These are phyloP conservation scores for Neonectria hederae DNA, from an alignment of 2,329 filamentous ascomycete genomes.

Conservation along the genomic window DNA sequence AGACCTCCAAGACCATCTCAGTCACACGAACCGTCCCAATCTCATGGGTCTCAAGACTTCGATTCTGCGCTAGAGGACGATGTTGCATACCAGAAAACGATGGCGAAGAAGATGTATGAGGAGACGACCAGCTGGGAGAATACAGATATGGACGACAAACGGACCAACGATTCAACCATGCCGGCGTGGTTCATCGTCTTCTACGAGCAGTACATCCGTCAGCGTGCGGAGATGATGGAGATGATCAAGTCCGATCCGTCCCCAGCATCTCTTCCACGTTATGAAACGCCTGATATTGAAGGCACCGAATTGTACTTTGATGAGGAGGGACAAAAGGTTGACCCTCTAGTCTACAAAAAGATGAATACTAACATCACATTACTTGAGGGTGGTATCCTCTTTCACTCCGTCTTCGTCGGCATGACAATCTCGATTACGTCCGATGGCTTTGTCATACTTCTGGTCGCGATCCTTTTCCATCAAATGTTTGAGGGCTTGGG, in stretches of 20 bases:
- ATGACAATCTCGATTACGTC: conserved; percentile 77
- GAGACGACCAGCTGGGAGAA: conserved; percentile 42
- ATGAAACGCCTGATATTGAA: conserved; percentile 45
- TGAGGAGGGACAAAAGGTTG: conserved; percentile 55
- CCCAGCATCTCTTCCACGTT: conserved; percentile 32
- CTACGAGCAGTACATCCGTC: conserved; percentile 70
- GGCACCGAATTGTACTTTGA: conserved; percentile 50
- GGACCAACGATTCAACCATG: conserved; percentile 52
- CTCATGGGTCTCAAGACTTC: not conserved
- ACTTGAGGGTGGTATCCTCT: conserved; percentile 80
- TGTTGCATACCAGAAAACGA: conserved; percentile 52
- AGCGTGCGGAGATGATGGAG: conserved; percentile 66
- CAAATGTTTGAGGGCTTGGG: conserved; percentile 76
- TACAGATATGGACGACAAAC: conserved; percentile 42
- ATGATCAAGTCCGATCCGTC: conserved; percentile 55
- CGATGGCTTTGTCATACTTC: conserved; percentile 72
- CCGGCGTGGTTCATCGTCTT: conserved; percentile 71
- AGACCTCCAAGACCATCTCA: not conserved
- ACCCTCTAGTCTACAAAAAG: conserved; percentile 63
- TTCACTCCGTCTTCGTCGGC: conserved; percentile 80
- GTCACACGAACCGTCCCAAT: not conserved
- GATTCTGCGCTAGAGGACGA: conserved; percentile 13
- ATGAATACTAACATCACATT: conserved; percentile 78
- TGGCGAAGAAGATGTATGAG: conserved; percentile 51
- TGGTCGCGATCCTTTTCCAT: conserved; percentile 77